A percentile compares a stretch with the other conserved stretches of the same genome.
Conservation (phyloP, 1,284 basidiomycete genomes). For the Fomitopsis pinicola region DNA sequence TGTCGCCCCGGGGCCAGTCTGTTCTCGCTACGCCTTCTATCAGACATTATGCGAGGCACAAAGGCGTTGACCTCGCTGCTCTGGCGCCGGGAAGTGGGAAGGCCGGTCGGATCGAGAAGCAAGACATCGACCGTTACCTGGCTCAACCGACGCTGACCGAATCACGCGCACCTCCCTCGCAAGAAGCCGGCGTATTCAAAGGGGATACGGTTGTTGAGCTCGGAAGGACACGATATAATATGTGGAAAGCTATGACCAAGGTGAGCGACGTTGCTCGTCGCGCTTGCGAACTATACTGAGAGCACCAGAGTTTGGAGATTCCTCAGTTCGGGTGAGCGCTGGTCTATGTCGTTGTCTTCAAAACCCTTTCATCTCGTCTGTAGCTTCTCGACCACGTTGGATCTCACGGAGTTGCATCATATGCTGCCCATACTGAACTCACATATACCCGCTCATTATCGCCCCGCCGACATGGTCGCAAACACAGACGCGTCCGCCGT, state of each 20-base stretch:
- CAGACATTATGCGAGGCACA: slow-evolving; percentile 69
- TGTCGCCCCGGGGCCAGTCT: slow-evolving; percentile 13
- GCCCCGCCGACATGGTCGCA: slow-evolving; percentile 31
- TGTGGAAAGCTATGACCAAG: slow-evolving; percentile 87
- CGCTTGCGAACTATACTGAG: slow-evolving; percentile 5
- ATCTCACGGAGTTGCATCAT: slow-evolving; percentile 76
- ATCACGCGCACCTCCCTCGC: not conserved
- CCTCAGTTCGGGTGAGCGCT: slow-evolving; percentile 33
- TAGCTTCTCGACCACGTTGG: slow-evolving; percentile 77
- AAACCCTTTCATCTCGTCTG: not conserved
- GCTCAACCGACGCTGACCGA: slow-evolving; percentile 16
- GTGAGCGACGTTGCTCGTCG: slow-evolving; percentile 27
- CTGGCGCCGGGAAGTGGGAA: slow-evolving; percentile 73
- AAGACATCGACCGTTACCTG: slow-evolving; percentile 67
- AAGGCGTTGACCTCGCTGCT: slow-evolving; percentile 54
- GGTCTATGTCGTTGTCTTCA: not conserved
- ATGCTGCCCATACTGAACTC: slow-evolving; percentile 68
- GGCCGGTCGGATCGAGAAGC: slow-evolving; percentile 71
- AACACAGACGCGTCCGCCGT: slow-evolving; percentile 25
- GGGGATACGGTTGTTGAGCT: slow-evolving; percentile 64
- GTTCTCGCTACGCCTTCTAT: slow-evolving; percentile 76
- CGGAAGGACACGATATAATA: slow-evolving; percentile 74
- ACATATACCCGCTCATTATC: slow-evolving; percentile 65
- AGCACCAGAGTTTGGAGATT: slow-evolving; percentile 68
- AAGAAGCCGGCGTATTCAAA: slow-evolving; percentile 12